These are phyloP conservation scores for Erythrophleum fordii DNA, from an alignment of 306 rosid genomes.

Conservation along the genomic window DNA sequence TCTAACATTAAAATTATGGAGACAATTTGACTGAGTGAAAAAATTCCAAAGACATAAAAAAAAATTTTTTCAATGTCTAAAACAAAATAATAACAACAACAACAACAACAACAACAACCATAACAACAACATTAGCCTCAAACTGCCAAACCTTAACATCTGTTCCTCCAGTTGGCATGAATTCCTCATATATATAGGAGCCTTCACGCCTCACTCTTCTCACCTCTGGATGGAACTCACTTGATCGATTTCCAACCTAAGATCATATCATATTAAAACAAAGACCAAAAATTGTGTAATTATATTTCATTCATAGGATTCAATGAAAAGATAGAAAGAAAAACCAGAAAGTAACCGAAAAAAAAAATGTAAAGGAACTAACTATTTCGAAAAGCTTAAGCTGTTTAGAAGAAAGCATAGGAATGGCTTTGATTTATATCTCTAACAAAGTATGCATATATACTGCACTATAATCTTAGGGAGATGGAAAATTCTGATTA, in stretches of 20 bases:
- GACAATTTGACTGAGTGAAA: neutral
- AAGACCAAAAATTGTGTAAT: conserved; percentile 22
- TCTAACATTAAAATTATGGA: conserved; percentile 1
- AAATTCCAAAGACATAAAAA: neutral
- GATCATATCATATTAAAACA: conserved; percentile 38
- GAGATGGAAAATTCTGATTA: neutral
- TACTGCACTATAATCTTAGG: conserved; percentile 3
- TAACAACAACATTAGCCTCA: conserved; percentile 4
- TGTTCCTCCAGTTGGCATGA: conserved; percentile 99
- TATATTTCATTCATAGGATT: conserved; percentile 31
- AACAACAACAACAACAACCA: neutral
- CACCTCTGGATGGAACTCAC: conserved; percentile 95
- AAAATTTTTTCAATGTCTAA: neutral
- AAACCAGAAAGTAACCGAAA: neutral
- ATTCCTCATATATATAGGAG: conserved; percentile 94
- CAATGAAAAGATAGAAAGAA: neutral
- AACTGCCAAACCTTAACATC: conserved; percentile 84
- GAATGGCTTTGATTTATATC: neutral
- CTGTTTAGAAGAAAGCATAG: neutral
- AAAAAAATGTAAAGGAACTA: neutral
- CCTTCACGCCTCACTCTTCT: conserved; percentile 99
- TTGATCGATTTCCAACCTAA: conserved; percentile 97
- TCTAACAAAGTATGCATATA: neutral
- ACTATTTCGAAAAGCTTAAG: conserved; percentile 25
- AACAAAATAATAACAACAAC: conserved; percentile 14